phyloP scores from a whole-genome alignment of 2,329 filamentous ascomycete species.

The Chaetomiaceae sp. region DNA sequence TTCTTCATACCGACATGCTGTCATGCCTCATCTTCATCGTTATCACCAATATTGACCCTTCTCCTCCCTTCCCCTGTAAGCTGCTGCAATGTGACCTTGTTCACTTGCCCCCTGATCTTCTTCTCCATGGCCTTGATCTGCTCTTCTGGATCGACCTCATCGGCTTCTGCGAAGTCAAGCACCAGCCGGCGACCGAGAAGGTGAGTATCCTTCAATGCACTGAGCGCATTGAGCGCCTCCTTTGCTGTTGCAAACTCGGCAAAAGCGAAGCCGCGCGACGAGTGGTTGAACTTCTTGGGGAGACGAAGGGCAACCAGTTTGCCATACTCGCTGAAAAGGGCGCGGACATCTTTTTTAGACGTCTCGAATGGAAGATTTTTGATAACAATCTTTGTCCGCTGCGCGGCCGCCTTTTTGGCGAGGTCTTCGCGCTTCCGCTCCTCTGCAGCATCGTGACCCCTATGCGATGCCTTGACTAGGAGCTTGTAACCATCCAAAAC shows the following conservation, averaged over 20 bases:
- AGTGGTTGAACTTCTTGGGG: slow-evolving; percentile 89
- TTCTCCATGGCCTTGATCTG: slow-evolving; percentile 96
- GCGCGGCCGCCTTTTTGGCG: slow-evolving; percentile 71
- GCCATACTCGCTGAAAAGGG: slow-evolving; percentile 84
- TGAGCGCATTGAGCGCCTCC: slow-evolving; percentile 85
- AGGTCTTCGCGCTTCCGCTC: slow-evolving; percentile 78
- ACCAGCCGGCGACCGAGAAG: slow-evolving; percentile 84
- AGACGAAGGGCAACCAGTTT: slow-evolving; percentile 88
- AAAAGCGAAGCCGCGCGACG: slow-evolving; percentile 90
- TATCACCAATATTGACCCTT: slow-evolving; percentile 81
- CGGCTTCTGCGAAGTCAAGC: slow-evolving; percentile 84
- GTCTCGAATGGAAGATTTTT: slow-evolving; percentile 98
- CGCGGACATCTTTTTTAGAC: slow-evolving; percentile 84
- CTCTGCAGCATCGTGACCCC: slow-evolving; percentile 80
- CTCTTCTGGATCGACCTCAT: slow-evolving; percentile 86
- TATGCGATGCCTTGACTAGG: slow-evolving; percentile 80
- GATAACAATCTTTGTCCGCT: slow-evolving; percentile 89
- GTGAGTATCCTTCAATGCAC: slow-evolving; percentile 88
- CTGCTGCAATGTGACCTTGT: slow-evolving; percentile 85
- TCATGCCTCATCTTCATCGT: slow-evolving; percentile 54
- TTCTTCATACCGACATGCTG: slow-evolving; percentile 26
- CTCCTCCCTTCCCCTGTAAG: slow-evolving; percentile 78
- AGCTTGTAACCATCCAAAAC: slow-evolving; percentile 84
- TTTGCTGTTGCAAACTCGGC: slow-evolving; percentile 89
- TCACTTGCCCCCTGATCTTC: slow-evolving; percentile 86